phyloP scores from a whole-genome alignment of 176 grass and related monocot species.

The Musa schizocarpa region DNA sequence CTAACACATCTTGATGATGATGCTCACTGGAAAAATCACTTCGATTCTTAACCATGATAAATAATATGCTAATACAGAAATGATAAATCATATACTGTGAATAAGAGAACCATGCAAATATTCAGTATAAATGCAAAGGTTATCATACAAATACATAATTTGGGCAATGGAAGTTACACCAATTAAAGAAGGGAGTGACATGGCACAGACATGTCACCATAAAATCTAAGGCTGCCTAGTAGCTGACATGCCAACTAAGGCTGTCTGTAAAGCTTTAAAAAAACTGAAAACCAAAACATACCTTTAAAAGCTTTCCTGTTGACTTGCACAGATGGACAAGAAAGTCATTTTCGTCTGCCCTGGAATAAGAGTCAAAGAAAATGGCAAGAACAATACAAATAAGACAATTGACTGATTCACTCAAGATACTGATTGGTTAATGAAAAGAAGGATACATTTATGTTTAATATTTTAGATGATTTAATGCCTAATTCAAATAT shows the following conservation, averaged over 20 bases:
- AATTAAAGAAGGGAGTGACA: too few relatives aligned
- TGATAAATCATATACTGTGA: too few relatives aligned
- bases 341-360: constrained; percentile 80
- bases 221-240: background rate
- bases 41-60: background rate
- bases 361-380: constrained; percentile 30
- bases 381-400: background rate
- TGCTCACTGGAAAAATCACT: background rate
- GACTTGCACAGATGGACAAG: constrained; percentile 71
- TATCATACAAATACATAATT: too few relatives aligned
- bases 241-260: background rate
- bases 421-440: too few relatives aligned
- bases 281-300: constrained; percentile 17
- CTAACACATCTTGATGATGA: background rate
- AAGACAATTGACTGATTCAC: background rate
- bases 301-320: constrained; percentile 85
- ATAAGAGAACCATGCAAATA: too few relatives aligned
- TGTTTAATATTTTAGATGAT: too few relatives aligned
- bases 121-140: too few relatives aligned
- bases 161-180: too few relatives aligned
- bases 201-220: too few relatives aligned
- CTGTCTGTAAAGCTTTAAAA: background rate
- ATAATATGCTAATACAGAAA: too few relatives aligned
- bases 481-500: too few relatives aligned
- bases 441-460: too few relatives aligned